Evolutionary conservation across 306 rosid species (phyloP).

Genomic region (Elaeagnus macrophylla): DNA sequence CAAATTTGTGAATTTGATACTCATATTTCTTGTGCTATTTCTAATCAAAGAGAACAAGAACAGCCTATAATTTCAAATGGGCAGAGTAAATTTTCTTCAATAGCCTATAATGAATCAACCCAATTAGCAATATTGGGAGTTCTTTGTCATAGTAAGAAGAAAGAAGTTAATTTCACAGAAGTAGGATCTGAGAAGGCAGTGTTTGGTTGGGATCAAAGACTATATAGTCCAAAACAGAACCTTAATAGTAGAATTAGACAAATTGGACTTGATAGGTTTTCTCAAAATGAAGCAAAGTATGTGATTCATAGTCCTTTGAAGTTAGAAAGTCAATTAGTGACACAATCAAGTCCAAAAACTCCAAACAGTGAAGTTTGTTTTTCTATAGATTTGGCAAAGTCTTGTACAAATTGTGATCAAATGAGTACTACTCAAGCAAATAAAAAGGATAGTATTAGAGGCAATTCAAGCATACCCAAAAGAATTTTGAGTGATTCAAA

Average conservation of each 20-base stretch:
- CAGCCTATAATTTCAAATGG: background rate
- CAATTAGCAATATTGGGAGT: too few relatives aligned
- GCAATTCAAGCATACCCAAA: background rate
- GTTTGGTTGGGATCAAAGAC: constrained; percentile 28
- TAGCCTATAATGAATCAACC: background rate
- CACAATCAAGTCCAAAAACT: constrained; percentile 15
- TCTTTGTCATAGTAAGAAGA: too few relatives aligned
- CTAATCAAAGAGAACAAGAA: constrained; percentile 4
- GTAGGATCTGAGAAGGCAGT: background rate
- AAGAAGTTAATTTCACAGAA: too few relatives aligned
- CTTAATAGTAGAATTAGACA: constrained; percentile 3
- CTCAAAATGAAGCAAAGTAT: constrained; percentile 16
- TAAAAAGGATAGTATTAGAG: constrained; percentile 13
- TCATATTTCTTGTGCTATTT: constrained; percentile 38
- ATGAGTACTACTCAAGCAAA: constrained; percentile 1
- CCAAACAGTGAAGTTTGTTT: constrained; percentile 47
- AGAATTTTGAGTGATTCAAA: constrained; percentile 3
- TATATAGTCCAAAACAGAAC: constrained; percentile 22
- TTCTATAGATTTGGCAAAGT: constrained; percentile 52
- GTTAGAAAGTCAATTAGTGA: background rate
- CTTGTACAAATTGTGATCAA: constrained; percentile 22
- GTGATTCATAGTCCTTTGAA: background rate
- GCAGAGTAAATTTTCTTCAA: background rate
- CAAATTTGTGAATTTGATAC: constrained; percentile 50
- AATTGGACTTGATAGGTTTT: constrained; percentile 7